These are phyloP conservation scores for Boletus subparvulus DNA, from an alignment of 768 basidiomycete genomes.

Conservation along the genomic window DNA sequence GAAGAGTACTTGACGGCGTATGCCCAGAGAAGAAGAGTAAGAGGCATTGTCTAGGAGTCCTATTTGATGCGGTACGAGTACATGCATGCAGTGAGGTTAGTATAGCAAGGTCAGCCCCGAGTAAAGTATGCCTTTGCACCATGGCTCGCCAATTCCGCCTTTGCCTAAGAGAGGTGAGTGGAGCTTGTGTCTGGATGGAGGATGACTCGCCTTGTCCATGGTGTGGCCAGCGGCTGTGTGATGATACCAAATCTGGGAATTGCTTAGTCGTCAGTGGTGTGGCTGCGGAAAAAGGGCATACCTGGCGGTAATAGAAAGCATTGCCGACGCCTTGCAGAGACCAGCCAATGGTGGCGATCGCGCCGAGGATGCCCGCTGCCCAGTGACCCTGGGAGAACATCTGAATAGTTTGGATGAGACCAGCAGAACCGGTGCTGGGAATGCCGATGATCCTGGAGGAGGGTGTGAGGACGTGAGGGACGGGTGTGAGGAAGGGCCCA, in stretches of 20 bases:
- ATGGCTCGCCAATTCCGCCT: slow-evolving; percentile 76
- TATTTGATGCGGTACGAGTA: slow-evolving; percentile 16
- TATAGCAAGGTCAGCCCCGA: slow-evolving; percentile 52
- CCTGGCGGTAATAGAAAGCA: slow-evolving; percentile 78
- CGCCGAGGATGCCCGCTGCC: slow-evolving; percentile 78
- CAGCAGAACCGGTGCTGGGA: slow-evolving; percentile 93
- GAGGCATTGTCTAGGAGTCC: not conserved
- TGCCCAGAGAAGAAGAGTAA: not conserved
- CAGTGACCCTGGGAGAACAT: slow-evolving; percentile 71
- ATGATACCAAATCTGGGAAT: slow-evolving; percentile 67
- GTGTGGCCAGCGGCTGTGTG: slow-evolving; percentile 84
- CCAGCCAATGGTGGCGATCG: slow-evolving; percentile 86
- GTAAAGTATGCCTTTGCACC: slow-evolving; percentile 89
- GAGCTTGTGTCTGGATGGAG: not conserved
- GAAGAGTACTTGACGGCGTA: not conserved
- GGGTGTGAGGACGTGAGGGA: slow-evolving; percentile 22
- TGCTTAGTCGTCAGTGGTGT: slow-evolving; percentile 4
- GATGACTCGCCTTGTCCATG: slow-evolving; percentile 68
- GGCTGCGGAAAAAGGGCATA: slow-evolving; percentile 33
- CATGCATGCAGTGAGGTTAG: slow-evolving; percentile 15
- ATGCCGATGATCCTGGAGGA: slow-evolving; percentile 84
- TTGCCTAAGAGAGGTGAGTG: slow-evolving; percentile 54
- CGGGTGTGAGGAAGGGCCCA: slow-evolving; percentile 36
- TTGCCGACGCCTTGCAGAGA: slow-evolving; percentile 79
- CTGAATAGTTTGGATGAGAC: slow-evolving; percentile 89